These are phyloP conservation scores for Polychaeton citri DNA, from an alignment of 2,329 filamentous ascomycete genomes.

Conservation along the genomic window DNA sequence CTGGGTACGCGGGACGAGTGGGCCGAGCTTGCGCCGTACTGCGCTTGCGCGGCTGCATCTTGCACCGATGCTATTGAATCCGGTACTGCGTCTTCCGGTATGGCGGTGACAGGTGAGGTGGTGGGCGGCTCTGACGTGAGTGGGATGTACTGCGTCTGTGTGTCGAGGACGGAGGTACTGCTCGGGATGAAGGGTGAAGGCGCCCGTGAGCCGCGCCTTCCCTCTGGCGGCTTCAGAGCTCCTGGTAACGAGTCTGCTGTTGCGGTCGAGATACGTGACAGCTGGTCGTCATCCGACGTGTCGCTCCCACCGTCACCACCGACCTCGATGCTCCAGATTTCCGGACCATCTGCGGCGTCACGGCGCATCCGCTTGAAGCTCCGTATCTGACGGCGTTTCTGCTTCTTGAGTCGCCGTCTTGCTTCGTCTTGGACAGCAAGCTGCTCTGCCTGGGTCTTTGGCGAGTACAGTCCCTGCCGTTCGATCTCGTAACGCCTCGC, in stretches of 20 bases:
- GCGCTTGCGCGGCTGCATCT: constrained; percentile 58
- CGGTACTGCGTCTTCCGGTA: constrained; percentile 3
- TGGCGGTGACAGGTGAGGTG: constrained; percentile 8
- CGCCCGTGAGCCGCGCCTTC: constrained; percentile 13
- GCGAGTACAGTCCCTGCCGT: constrained; percentile 36
- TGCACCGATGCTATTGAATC: constrained; percentile 11
- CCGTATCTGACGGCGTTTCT: constrained; percentile 25
- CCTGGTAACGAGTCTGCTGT: constrained; percentile 13
- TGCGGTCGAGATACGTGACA: constrained; percentile 23
- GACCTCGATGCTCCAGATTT: constrained; percentile 76
- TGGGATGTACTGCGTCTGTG: constrained; percentile 6
- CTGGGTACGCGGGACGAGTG: constrained; percentile 54
- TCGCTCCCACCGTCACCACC: constrained; percentile 49
- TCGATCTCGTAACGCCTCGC: constrained; percentile 67
- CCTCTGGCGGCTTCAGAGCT: constrained; percentile 2
- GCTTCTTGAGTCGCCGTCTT: constrained; percentile 44
- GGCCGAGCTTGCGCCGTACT: constrained; percentile 48
- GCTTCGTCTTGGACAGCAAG: constrained; percentile 28
- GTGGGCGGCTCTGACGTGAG: constrained; percentile 15
- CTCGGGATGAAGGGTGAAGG: constrained; percentile 11
- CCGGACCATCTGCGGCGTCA: constrained; percentile 30
- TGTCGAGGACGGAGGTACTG: background rate
- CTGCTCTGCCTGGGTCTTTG: constrained; percentile 29
- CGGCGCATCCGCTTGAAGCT: constrained; percentile 18
- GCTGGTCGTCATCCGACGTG: constrained; percentile 21